Evolutionary conservation across 805 yeast genomes (phyloP), one percentile per base, ranked within the genome.

Genomic region (Blastobotrys chiropterorum): DNA sequence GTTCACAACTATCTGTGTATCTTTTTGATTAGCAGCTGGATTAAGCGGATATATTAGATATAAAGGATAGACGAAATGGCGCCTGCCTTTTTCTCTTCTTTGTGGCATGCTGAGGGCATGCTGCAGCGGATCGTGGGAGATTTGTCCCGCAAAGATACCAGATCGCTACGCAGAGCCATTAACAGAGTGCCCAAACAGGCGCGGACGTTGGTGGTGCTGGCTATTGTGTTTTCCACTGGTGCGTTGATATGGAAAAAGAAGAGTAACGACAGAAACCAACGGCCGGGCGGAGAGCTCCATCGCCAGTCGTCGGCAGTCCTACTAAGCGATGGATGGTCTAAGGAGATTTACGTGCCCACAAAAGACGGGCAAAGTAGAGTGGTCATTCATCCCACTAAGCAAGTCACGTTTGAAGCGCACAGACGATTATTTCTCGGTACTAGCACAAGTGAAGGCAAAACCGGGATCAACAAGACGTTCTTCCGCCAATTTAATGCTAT

Each of bases 401-500:
- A 51, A 40, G 58, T 57, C 8, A 57, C 58, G 7, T 65, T 65
- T 46, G 68, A 65, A 16, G 67, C 68, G 3, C 68, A 65, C 43
- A 54, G 63, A 47, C 45, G 64, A 22, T 49, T 60, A 41, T 65
- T 65, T 50, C 48, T 63, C 31, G 54, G 56, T 2, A 46, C 55
- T 2, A 46, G 17, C 7, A 42, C 49, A 16, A 45, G 53, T 6
- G 62, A 55, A 21, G 47, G 46, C 19, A 59, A 59, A 43, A 55
- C 60, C 16, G 66, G 64, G 7, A 58, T 77, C 51, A 79, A 82
- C 62, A 82, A 88, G 21, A 78, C 78, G 59, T 87, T 89, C 60
- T 67, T 87, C 53, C 80, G 80, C 54, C 95, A 90, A 70, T 70
- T 89, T 56, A 71, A 73, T 40, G 85, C 90, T 34, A 78, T 90